These are phyloP conservation scores for Globisporangium spiculum DNA, from an alignment of 352 stramenopile species.

Conservation along the genomic window DNA sequence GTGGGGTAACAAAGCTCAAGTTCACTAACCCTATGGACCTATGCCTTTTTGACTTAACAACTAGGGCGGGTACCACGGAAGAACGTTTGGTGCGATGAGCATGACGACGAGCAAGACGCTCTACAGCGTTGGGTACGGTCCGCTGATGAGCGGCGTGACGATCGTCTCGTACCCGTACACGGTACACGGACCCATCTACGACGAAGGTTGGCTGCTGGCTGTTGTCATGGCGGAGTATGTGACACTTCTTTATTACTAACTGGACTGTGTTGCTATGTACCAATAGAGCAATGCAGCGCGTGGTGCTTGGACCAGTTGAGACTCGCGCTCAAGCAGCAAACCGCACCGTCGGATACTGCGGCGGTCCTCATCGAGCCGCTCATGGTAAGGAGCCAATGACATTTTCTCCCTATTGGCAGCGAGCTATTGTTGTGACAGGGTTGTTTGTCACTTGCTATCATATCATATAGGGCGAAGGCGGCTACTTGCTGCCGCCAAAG, in stretches of 20 bases:
- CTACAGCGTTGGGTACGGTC: slow-evolving; percentile 86
- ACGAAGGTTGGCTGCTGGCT: slow-evolving; percentile 31
- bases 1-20: not conserved
- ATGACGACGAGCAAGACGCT: slow-evolving; percentile 90
- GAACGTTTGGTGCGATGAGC: slow-evolving; percentile 90
- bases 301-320: slow-evolving; percentile 85
- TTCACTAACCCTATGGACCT: not conserved
- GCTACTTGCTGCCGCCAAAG: slow-evolving; percentile 88
- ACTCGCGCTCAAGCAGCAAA: slow-evolving; percentile 69
- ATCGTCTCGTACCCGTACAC: slow-evolving; percentile 88
- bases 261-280: not conserved
- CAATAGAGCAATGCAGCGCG: slow-evolving; percentile 44
- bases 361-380: slow-evolving; percentile 83
- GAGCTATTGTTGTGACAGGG: slow-evolving; percentile 44
- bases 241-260: not conserved
- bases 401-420: not conserved
- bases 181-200: slow-evolving; percentile 53
- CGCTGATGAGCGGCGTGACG: slow-evolving; percentile 78
- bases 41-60: not conserved
- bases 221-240: not conserved
- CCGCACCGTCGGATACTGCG: slow-evolving; percentile 58
- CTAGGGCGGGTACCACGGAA: slow-evolving; percentile 88
- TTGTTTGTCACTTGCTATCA: not conserved
- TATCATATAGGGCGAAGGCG: slow-evolving; percentile 74
- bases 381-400: slow-evolving; percentile 30